Conservation (phyloP, 1,139 yeast species). For the Citeromyces hawaiiensis region DNA sequence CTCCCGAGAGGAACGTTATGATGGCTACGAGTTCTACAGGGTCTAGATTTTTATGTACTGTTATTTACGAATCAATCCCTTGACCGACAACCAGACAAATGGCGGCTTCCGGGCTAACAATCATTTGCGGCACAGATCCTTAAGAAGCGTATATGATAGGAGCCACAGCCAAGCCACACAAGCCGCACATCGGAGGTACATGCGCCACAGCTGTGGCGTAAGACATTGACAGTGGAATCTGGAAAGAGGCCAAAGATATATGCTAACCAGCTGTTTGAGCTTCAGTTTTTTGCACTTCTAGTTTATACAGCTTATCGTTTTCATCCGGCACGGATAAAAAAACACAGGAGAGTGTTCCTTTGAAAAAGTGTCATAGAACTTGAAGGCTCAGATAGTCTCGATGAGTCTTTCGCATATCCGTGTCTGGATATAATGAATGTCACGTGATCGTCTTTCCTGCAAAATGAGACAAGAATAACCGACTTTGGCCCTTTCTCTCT, state of each 20-base stretch:
- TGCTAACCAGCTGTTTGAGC: no score
- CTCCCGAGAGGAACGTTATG: constrained; percentile 69
- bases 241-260: constrained; percentile 82
- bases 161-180: constrained; percentile 69
- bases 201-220: constrained; percentile 86
- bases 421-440: no score
- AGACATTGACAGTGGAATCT: constrained; percentile 78
- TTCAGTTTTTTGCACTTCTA: no score
- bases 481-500: no score
- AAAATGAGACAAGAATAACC: no score
- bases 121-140: constrained; percentile 94
- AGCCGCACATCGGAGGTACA: constrained; percentile 80
- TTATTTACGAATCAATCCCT: constrained; percentile 59
- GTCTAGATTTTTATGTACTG: constrained; percentile 32
- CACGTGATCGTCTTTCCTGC: no score
- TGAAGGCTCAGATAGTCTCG: no score
- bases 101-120: constrained; percentile 95
- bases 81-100: constrained; percentile 86
- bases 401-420: no score
- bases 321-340: no score
- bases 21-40: constrained; percentile 61
- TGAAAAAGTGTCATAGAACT: no score
- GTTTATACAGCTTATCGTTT: no score
- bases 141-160: constrained; percentile 73
- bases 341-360: no score